Percentiles rank a stretch among this genome's conserved stretches.
Evolutionary conservation across 2,329 filamentous ascomycete species (phyloP).

Genomic region (Stachybotrys chlorohalonatus): DNA sequence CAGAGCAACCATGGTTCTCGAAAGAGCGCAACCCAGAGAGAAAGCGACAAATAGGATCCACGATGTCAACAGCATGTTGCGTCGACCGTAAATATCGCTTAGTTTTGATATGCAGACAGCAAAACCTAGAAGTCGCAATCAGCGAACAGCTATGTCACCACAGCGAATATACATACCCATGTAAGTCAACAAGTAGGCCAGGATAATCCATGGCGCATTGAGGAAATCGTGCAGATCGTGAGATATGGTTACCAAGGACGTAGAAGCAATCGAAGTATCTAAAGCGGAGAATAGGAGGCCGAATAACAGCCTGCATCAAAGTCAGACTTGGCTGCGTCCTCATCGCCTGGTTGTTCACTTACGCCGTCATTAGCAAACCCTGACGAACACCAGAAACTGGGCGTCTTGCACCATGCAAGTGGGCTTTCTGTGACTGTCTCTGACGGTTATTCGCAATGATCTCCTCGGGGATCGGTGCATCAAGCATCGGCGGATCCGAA

Average conservation of each 20-base stretch:
- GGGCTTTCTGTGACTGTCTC: background rate
- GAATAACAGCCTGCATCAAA: constrained; percentile 30
- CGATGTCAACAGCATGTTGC: constrained; percentile 37
- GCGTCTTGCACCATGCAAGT: background rate
- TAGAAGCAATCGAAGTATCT: constrained; percentile 50
- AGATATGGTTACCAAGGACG: constrained; percentile 48
- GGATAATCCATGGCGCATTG: constrained; percentile 44
- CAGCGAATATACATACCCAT: constrained; percentile 30
- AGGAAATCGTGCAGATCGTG: constrained; percentile 40
- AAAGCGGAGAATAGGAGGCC: constrained; percentile 48
- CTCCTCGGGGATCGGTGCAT: background rate
- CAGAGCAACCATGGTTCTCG: constrained; percentile 42
- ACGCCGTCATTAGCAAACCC: constrained; percentile 7
- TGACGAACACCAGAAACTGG: constrained; percentile 2
- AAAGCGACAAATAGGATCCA: constrained; percentile 48
- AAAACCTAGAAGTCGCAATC: constrained; percentile 30
- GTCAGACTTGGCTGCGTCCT: background rate
- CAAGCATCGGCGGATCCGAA: background rate
- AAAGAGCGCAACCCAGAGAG: constrained; percentile 43
- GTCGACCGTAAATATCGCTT: constrained; percentile 50
- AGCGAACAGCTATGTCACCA: background rate
- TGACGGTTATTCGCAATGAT: background rate
- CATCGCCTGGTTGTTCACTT: background rate
- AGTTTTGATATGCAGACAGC: constrained; percentile 49
- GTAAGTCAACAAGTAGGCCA: constrained; percentile 48